Base-by-base conservation (phyloP, 495 filamentous ascomycete species). In the Xylaria castorea region DNA sequence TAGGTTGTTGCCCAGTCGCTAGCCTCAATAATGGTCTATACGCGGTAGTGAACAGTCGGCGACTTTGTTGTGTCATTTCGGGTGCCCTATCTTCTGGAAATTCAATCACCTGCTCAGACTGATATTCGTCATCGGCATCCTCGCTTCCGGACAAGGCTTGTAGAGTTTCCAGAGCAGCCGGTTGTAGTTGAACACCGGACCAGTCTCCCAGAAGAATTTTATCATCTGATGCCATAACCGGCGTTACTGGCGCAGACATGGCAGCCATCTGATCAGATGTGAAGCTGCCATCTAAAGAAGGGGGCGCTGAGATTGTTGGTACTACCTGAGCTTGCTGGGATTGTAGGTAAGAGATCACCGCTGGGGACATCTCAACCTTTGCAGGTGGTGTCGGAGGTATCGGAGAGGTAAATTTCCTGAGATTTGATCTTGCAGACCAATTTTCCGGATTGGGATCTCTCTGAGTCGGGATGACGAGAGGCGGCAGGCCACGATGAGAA, bases 221-320 rank as follows among this genome's bases (percentile, higher is more conserved):
- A 6, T 88, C 87, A 60, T 87, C 79, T 40, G 86, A 85, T 36
- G 89, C 88, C 44, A 92, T 83, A 61, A 94, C 87, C 25, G 94
- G 94, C 9, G 94, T 98, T 6, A 91, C 88, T 6, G 95, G 93
- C 27, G 92, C 92, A 75, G 91, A 95, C 69, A 93, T 85, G 64
- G 85, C 84, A 8, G 92, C 93, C 81, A 94, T 86, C 75, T 97
- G 93, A 74, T 97, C 94, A 9, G 94, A 97, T 22, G 90, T 91
- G 51, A 94, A 79, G 81, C 93, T 97, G 11, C 94, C 94, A 85
- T 97, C 93, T 3, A 98, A 87, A 12, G 94, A 97, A 8, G 94
- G 94, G 9, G 94, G 90, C 0, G 93, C 91, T 75, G 92, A 93
- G n/a, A 88, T 84, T 22, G 89, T 89, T 12, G 94, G 93, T 18